These are phyloP conservation scores for Zymoseptoria passerinii DNA, from an alignment of 2,329 filamentous ascomycete species.

Conservation along the genomic window DNA sequence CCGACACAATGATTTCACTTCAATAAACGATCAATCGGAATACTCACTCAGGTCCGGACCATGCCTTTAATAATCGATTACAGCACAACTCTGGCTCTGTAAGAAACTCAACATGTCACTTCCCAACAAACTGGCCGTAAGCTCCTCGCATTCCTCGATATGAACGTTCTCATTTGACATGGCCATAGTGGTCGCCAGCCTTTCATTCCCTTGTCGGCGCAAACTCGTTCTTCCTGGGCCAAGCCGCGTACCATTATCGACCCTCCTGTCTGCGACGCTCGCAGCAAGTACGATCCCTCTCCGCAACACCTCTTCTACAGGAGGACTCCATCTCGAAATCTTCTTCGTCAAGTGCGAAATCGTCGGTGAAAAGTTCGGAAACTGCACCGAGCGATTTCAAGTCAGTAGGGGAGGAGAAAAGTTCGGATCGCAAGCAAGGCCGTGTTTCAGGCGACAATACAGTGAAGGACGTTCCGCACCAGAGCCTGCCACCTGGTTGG, in stretches of 20 bases:
- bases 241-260: slow-evolving; percentile 27
- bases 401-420: not conserved
- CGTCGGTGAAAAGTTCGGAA: not conserved
- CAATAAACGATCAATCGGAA: not conserved
- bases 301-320: slow-evolving; percentile 12
- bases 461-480: slow-evolving; percentile 19
- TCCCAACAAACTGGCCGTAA: slow-evolving; percentile 22
- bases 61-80: not conserved
- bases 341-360: not conserved
- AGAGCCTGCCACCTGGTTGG: slow-evolving; percentile 52
- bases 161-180: not conserved
- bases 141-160: not conserved
- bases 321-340: slow-evolving; percentile 11
- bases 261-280: slow-evolving; percentile 19
- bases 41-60: not conserved
- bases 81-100: not conserved
- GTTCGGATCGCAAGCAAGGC: slow-evolving; percentile 3
- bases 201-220: slow-evolving; percentile 28
- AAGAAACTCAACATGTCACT: slow-evolving; percentile 17
- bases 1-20: not conserved
- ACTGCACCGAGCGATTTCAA: slow-evolving; percentile 1
- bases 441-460: slow-evolving; percentile 8
- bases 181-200: slow-evolving; percentile 19
- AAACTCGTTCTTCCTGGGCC: slow-evolving; percentile 27
- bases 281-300: slow-evolving; percentile 15